phyloP scores from a whole-genome alignment of 2,329 filamentous ascomycete genomes.

The Pseudogymnoascus sp. region DNA sequence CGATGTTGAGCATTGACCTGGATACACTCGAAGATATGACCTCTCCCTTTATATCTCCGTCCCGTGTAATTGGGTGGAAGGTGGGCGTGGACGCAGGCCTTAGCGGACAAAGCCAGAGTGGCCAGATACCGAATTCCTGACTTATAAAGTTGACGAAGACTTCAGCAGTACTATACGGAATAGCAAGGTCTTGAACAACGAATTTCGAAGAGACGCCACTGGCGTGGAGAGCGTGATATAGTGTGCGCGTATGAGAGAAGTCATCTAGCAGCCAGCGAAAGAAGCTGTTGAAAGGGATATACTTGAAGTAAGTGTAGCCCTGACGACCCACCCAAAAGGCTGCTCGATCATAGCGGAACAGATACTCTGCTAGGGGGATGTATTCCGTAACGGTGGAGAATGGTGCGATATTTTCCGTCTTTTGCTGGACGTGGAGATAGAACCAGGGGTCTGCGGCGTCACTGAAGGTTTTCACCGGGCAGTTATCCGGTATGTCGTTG shows the following conservation, averaged over 20 bases:
- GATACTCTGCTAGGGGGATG: conserved; percentile 40
- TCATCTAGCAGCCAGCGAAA: conserved; percentile 52
- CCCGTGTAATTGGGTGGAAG: no score
- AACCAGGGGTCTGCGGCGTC: conserved; percentile 47
- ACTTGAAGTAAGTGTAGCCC: conserved; percentile 52
- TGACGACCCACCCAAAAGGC: conserved; percentile 44
- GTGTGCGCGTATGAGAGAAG: conserved; percentile 52
- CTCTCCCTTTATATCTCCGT: no score
- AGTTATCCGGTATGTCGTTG: conserved; percentile 24
- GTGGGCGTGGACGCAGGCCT: no score
- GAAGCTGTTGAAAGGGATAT: conserved; percentile 49
- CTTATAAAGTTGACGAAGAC: conserved; percentile 43
- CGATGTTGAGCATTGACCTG: conserved; percentile 48
- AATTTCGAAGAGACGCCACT: conserved; percentile 44
- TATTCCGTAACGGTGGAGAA: conserved; percentile 24
- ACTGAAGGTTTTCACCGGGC: conserved; percentile 23
- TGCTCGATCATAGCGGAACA: conserved; percentile 47
- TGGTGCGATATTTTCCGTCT: conserved; percentile 15
- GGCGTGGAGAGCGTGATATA: conserved; percentile 54
- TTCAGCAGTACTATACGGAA: conserved; percentile 42
- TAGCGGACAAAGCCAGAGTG: neutral
- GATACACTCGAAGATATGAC: no score
- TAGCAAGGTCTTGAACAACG: conserved; percentile 52
- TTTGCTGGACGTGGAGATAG: conserved; percentile 46
- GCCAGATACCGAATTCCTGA: conserved; percentile 38